A percentile compares a stretch with the other conserved stretches of the same genome.
phyloP scores from a whole-genome alignment of 1,139 yeast species.

The Taphrina communis region DNA sequence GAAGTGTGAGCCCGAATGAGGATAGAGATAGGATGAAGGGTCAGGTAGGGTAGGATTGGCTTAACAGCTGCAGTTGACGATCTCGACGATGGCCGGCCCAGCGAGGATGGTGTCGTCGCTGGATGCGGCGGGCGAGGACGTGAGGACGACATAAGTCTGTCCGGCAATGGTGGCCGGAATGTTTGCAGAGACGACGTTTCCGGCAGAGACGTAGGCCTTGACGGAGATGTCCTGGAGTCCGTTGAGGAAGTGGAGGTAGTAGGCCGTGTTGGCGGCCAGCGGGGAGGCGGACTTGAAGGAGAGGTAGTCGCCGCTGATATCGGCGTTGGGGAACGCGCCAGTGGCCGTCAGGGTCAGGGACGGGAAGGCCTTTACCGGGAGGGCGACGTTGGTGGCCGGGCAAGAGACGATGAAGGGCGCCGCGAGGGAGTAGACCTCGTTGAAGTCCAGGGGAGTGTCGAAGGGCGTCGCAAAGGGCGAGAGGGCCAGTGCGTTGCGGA shows the following conservation, averaged over 20 bases:
- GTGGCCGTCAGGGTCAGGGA: constrained; percentile 42
- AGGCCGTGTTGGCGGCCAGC: constrained; percentile 36
- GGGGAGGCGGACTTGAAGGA: constrained; percentile 32
- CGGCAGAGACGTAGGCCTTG: constrained; percentile 39
- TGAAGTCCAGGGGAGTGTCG: constrained; percentile 42
- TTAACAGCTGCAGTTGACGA: constrained; percentile 37
- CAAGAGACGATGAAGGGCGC: constrained; percentile 45
- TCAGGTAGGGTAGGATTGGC: neutral
- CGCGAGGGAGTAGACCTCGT: constrained; percentile 43
- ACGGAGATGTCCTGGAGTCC: constrained; percentile 40
- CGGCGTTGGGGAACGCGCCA: constrained; percentile 26
- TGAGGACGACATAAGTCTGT: constrained; percentile 44
- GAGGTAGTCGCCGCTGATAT: constrained; percentile 33
- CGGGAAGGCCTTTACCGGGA: constrained; percentile 46
- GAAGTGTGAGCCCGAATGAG: too few species aligned
- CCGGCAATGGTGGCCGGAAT: constrained; percentile 43
- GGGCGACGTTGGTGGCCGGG: constrained; percentile 44
- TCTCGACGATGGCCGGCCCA: constrained; percentile 45
- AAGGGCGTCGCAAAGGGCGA: constrained; percentile 41
- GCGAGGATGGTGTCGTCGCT: constrained; percentile 42
- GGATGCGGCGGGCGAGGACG: constrained; percentile 38
- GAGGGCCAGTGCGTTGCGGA: constrained; percentile 42
- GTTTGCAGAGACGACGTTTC: constrained; percentile 37
- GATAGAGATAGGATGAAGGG: too few species aligned
- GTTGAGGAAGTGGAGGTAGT: constrained; percentile 43